Evolutionary conservation across 2,329 filamentous ascomycete genomes (phyloP).

Genomic region (Penicillium sp.): DNA sequence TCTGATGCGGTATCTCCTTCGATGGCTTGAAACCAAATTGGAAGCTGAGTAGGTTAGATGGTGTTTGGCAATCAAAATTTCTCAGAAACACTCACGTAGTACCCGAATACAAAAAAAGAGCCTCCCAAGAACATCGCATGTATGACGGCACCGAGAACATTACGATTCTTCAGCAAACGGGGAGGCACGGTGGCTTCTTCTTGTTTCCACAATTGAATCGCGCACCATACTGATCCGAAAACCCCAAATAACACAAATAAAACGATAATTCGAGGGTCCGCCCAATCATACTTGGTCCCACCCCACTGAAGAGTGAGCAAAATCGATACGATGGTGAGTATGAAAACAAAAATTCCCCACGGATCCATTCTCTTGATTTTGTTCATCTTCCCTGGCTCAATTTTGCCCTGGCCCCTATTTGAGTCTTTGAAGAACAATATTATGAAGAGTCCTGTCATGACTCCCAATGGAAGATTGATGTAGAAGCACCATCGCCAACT

Average conservation of each 20-base stretch:
- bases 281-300: conserved; percentile 51
- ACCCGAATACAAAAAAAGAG: conserved; percentile 50
- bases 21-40: conserved; percentile 49
- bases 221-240: conserved; percentile 47
- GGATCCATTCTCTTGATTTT: conserved; percentile 44
- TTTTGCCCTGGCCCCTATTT: conserved; percentile 22
- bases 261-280: conserved; percentile 49
- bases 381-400: conserved; percentile 20
- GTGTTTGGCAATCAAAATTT: background rate
- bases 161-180: conserved; percentile 48
- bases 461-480: conserved; percentile 44
- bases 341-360: conserved; percentile 49
- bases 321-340: conserved; percentile 51
- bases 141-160: conserved; percentile 46
- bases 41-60: conserved; percentile 35
- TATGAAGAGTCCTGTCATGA: conserved; percentile 37
- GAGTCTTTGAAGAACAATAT: conserved; percentile 35
- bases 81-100: conserved; percentile 40
- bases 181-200: conserved; percentile 53
- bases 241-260: conserved; percentile 56
- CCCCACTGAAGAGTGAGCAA: conserved; percentile 55
- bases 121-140: conserved; percentile 50
- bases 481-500: conserved; percentile 52
- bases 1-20: conserved; percentile 37
- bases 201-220: conserved; percentile 43